Evolutionary conservation across 2,329 filamentous ascomycete species (phyloP).

Genomic region (Trichoderma sp.): DNA sequence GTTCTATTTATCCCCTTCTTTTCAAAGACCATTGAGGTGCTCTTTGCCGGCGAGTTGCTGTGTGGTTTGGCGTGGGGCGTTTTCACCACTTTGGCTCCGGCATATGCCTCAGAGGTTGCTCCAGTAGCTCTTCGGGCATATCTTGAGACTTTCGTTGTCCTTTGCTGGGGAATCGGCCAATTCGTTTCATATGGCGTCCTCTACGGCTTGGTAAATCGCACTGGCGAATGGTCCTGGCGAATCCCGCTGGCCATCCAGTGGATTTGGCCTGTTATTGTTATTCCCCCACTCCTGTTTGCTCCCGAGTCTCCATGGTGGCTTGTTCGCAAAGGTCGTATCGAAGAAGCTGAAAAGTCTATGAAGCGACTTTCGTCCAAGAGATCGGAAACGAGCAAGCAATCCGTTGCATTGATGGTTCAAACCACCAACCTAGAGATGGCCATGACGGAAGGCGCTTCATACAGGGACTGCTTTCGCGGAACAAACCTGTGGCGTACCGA

Average conservation of each 20-base stretch:
- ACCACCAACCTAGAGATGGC: not conserved
- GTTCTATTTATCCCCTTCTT: conserved; percentile 47
- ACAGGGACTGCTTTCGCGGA: not conserved
- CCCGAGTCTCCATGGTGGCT: conserved; percentile 41
- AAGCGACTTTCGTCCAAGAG: not conserved
- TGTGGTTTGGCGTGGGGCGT: conserved; percentile 49
- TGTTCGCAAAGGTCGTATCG: conserved; percentile 39
- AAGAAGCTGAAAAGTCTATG: conserved; percentile 19
- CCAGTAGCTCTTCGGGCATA: conserved; percentile 44
- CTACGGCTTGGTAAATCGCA: conserved; percentile 30
- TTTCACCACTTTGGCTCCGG: conserved; percentile 45
- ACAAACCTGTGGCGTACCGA: not conserved
- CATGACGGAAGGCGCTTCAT: not conserved
- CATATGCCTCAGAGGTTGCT: conserved; percentile 49
- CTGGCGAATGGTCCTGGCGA: conserved; percentile 46
- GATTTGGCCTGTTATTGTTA: conserved; percentile 27
- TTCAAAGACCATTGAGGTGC: conserved; percentile 38
- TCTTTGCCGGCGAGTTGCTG: conserved; percentile 46
- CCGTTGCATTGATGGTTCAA: not conserved
- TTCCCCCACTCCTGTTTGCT: conserved; percentile 28
- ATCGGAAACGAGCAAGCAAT: not conserved
- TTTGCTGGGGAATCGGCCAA: conserved; percentile 50
- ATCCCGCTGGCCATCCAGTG: conserved; percentile 35
- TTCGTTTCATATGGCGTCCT: conserved; percentile 41
- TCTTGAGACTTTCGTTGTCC: conserved; percentile 47